Evolutionary conservation across 1,139 yeast species (phyloP).

Genomic region (Magnusiomyces suaveolens): DNA sequence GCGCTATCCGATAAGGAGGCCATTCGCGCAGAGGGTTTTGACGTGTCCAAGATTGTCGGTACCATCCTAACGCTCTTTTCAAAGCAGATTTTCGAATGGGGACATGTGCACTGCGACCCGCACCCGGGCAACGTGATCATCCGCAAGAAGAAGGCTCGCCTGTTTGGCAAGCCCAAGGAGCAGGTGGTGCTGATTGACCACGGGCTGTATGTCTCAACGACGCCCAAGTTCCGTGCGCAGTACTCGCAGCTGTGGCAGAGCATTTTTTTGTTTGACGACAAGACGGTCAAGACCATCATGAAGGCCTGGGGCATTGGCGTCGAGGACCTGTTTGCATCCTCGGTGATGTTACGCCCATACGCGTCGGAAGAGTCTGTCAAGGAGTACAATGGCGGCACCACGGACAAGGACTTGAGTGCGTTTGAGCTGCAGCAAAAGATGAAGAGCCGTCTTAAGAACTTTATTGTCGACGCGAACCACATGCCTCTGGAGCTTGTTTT

Average conservation of each 20-base stretch:
- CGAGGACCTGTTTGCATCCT: constrained; percentile 52
- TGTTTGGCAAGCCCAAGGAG: constrained; percentile 28
- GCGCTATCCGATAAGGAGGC: constrained; percentile 41
- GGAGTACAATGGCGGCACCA: not conserved
- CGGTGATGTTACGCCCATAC: constrained; percentile 47
- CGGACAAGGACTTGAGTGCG: constrained; percentile 20
- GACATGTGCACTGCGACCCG: constrained; percentile 71
- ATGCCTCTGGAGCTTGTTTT: constrained; percentile 62
- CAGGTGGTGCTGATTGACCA: constrained; percentile 64
- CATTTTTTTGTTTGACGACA: constrained; percentile 44
- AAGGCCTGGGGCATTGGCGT: constrained; percentile 63
- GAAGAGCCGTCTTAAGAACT: constrained; percentile 37
- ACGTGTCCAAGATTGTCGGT: constrained; percentile 40
- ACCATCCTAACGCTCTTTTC: constrained; percentile 50
- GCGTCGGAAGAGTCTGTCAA: constrained; percentile 5
- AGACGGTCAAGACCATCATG: constrained; percentile 43
- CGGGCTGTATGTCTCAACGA: constrained; percentile 54
- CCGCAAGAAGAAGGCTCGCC: constrained; percentile 24
- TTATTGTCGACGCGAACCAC: constrained; percentile 52
- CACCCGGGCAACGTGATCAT: constrained; percentile 72
- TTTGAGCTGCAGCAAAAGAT: constrained; percentile 36
- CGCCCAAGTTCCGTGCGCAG: constrained; percentile 43
- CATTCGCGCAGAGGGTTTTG: constrained; percentile 37
- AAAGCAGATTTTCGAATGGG: constrained; percentile 64
- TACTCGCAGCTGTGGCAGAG: constrained; percentile 58